phyloP scores from a whole-genome alignment of 345 rosid species.

The Sapria himalayana region DNA sequence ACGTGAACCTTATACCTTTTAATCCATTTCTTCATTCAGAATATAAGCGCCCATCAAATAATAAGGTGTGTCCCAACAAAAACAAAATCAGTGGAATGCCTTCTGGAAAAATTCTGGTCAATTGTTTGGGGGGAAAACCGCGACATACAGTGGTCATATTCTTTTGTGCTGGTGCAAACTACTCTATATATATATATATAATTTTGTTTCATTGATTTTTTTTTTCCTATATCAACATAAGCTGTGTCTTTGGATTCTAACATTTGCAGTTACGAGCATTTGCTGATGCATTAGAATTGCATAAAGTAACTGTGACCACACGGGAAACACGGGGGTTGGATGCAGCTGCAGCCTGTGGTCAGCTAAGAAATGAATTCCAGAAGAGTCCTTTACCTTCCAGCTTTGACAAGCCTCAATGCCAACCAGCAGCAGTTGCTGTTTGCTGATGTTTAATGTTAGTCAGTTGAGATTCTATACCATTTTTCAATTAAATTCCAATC shows the following conservation, averaged over 20 bases:
- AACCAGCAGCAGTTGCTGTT: slow-evolving; percentile 33
- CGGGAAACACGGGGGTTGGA: slow-evolving; percentile 87
- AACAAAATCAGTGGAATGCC: no score
- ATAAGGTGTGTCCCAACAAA: slow-evolving; percentile 41
- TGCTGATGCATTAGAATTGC: slow-evolving; percentile 47
- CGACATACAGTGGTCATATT: no score
- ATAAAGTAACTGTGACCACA: slow-evolving; percentile 48
- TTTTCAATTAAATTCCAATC: no score
- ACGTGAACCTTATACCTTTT: slow-evolving; percentile 83
- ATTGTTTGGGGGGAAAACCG: no score
- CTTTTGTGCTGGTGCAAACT: no score
- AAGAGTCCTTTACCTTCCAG: slow-evolving; percentile 41
- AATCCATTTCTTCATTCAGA: slow-evolving; percentile 84
- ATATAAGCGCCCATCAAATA: slow-evolving; percentile 55
- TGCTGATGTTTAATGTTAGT: no score
- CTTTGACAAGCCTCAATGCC: slow-evolving; percentile 14
- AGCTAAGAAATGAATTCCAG: slow-evolving; percentile 83
- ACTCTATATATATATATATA: no score
- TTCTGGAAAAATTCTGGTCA: no score
- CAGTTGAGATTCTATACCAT: no score
- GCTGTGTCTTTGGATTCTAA: no score
- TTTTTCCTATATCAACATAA: neutral
- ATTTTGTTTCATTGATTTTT: neutral
- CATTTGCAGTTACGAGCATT: slow-evolving; percentile 49
- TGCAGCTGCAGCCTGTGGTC: slow-evolving; percentile 97